These are phyloP conservation scores for Alternaria arborescens DNA, from an alignment of 2,329 filamentous ascomycete genomes.

Conservation along the genomic window DNA sequence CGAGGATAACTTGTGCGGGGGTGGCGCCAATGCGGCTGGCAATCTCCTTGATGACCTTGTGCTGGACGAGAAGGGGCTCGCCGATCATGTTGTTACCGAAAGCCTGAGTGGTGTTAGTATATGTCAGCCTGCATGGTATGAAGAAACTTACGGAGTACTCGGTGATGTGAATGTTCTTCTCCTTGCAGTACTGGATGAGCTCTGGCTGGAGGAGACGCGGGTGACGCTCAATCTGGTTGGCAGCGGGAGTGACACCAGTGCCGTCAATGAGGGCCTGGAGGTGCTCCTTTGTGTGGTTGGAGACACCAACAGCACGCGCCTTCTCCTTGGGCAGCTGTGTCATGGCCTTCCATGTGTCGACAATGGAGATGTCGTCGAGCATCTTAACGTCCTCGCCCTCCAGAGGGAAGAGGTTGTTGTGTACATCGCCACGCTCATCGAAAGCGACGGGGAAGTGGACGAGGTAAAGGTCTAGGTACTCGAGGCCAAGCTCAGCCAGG, in stretches of 20 bases:
- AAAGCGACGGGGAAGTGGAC: slow-evolving; percentile 72
- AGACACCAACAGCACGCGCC: slow-evolving; percentile 41
- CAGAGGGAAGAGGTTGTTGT: slow-evolving; percentile 38
- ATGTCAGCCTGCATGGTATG: slow-evolving; percentile 61
- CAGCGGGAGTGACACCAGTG: slow-evolving; percentile 41
- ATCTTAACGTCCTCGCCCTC: slow-evolving; percentile 34
- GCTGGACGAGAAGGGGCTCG: slow-evolving; percentile 50
- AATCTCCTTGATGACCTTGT: slow-evolving; percentile 70
- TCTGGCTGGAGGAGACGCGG: slow-evolving; percentile 39
- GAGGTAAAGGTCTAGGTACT: slow-evolving; percentile 90
- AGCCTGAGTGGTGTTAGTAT: slow-evolving; percentile 69
- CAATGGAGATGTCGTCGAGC: slow-evolving; percentile 66
- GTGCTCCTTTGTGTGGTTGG: slow-evolving; percentile 44
- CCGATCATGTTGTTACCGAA: slow-evolving; percentile 67
- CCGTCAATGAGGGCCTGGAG: slow-evolving; percentile 64
- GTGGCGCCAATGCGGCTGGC: slow-evolving; percentile 70
- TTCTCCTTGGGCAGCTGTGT: slow-evolving; percentile 48
- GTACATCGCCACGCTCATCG: slow-evolving; percentile 55
- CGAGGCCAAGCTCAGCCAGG: slow-evolving; percentile 78
- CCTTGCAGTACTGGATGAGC: slow-evolving; percentile 40
- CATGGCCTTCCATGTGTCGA: slow-evolving; percentile 52
- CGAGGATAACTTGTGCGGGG: slow-evolving; percentile 80
- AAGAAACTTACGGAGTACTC: slow-evolving; percentile 36
- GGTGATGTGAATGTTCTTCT: slow-evolving; percentile 45
- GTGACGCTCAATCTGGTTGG: slow-evolving; percentile 45